Percentiles rank a stretch among this genome's conserved stretches.
phyloP scores from a whole-genome alignment of 1,284 basidiomycete species.

The Cronartium ribicola region DNA sequence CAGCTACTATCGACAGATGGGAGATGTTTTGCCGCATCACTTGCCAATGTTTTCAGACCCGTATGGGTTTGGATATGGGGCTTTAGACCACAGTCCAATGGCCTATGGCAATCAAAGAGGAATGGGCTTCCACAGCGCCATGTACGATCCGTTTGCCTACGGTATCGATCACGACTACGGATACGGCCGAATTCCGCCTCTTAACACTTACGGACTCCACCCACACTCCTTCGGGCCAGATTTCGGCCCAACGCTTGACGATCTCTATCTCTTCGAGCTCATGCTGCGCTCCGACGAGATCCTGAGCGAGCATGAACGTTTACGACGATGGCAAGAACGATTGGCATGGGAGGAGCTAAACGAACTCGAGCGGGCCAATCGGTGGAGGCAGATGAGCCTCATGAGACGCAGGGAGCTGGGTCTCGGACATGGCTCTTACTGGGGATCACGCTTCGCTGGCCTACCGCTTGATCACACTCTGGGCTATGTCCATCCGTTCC shows the following conservation, averaged over 20 bases:
- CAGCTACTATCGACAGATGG: constrained; percentile 23
- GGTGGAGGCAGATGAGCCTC: constrained; percentile 31
- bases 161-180: constrained; percentile 41
- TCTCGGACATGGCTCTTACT: constrained; percentile 32
- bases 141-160: constrained; percentile 33
- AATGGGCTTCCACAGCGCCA: not conserved
- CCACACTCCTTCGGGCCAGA: not conserved
- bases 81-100: not conserved
- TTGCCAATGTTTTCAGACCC: constrained; percentile 22
- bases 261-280: constrained; percentile 38
- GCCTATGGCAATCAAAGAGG: not conserved
- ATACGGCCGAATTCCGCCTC: constrained; percentile 14
- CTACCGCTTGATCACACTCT: constrained; percentile 24
- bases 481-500: constrained; percentile 21
- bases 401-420: constrained; percentile 27
- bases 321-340: constrained; percentile 34
- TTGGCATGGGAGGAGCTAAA: constrained; percentile 39
- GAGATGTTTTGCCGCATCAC: constrained; percentile 13
- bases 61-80: constrained; percentile 5
- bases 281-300: constrained; percentile 27
- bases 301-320: constrained; percentile 29
- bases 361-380: constrained; percentile 8
- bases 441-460: constrained; percentile 27
- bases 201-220: constrained; percentile 18
- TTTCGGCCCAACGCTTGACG: constrained; percentile 32